phyloP scores from a whole-genome alignment of 2,329 filamentous ascomycete species.

The Fusarium clavum region DNA sequence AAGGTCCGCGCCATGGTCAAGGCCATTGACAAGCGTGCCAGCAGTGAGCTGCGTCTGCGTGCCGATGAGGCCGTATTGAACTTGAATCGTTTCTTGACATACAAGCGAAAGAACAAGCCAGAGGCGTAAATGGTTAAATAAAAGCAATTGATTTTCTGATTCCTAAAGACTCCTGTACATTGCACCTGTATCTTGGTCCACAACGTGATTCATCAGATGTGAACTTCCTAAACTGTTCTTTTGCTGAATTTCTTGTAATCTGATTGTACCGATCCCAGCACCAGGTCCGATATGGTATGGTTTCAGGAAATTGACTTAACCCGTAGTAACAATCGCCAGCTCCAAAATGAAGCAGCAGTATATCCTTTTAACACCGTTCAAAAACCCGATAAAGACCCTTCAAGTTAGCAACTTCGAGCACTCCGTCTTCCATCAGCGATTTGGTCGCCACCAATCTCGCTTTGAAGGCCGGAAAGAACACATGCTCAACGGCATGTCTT shows the following conservation, averaged over 20 bases:
- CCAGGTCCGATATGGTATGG: neutral
- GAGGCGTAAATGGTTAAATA: constrained; percentile 42
- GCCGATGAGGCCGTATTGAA: constrained; percentile 73
- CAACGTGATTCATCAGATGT: neutral
- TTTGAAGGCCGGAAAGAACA: constrained; percentile 91
- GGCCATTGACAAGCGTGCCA: constrained; percentile 69
- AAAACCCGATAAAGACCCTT: constrained; percentile 96
- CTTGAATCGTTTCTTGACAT: constrained; percentile 69
- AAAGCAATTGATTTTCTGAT: constrained; percentile 21
- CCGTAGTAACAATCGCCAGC: constrained; percentile 9
- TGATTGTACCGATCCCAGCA: constrained; percentile 7
- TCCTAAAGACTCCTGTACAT: constrained; percentile 3
- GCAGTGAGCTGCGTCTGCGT: constrained; percentile 66
- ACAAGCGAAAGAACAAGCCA: constrained; percentile 70
- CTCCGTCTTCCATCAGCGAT: constrained; percentile 75
- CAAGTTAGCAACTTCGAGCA: constrained; percentile 89
- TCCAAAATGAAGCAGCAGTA: neutral
- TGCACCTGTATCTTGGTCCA: neutral
- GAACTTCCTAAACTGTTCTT: constrained; percentile 3
- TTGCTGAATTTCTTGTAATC: neutral
- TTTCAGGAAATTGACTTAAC: neutral
- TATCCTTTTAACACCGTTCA: constrained; percentile 78
- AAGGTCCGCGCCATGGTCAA: constrained; percentile 69
- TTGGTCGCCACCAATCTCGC: constrained; percentile 84
- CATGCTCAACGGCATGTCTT: constrained; percentile 81